These are phyloP conservation scores for Margaritispora aquatica DNA, from an alignment of 495 filamentous ascomycete species.

Conservation along the genomic window DNA sequence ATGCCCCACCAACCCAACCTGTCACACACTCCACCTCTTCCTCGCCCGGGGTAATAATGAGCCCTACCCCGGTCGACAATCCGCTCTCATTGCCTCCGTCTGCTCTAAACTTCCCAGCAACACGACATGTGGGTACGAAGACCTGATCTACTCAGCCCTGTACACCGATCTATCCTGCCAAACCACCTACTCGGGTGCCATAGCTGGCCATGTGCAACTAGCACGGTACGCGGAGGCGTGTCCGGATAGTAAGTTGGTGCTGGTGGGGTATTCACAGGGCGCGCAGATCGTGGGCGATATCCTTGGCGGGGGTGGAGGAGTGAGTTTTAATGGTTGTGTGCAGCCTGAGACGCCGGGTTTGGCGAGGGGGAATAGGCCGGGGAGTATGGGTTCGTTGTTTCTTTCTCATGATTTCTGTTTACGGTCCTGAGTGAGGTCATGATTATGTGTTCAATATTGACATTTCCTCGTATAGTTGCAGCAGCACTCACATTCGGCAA, in stretches of 20 bases:
- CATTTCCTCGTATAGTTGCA: background rate
- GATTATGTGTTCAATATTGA: too few relatives aligned
- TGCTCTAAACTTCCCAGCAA: background rate
- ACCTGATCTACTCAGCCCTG: background rate
- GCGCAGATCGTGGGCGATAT: background rate
- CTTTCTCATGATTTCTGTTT: background rate
- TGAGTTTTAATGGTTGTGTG: background rate
- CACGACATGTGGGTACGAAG: background rate
- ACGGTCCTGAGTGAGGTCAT: too few relatives aligned
- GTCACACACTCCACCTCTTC: background rate
- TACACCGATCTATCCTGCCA: background rate
- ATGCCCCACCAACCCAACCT: too few relatives aligned
- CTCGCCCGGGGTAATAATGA: background rate
- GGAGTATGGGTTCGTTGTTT: background rate
- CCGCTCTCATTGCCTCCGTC: background rate
- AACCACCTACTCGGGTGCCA: background rate
- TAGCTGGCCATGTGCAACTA: background rate
- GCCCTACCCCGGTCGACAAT: background rate
- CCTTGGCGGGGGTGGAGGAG: background rate
- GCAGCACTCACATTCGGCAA: background rate
- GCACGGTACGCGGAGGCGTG: background rate
- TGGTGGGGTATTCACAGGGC: background rate
- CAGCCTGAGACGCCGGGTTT: background rate
- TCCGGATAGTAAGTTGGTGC: background rate
- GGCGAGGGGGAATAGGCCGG: background rate